A percentile compares a stretch with the other conserved stretches of the same genome.
phyloP scores from a whole-genome alignment of 2,329 filamentous ascomycete genomes.

The Macrophomina tecta region DNA sequence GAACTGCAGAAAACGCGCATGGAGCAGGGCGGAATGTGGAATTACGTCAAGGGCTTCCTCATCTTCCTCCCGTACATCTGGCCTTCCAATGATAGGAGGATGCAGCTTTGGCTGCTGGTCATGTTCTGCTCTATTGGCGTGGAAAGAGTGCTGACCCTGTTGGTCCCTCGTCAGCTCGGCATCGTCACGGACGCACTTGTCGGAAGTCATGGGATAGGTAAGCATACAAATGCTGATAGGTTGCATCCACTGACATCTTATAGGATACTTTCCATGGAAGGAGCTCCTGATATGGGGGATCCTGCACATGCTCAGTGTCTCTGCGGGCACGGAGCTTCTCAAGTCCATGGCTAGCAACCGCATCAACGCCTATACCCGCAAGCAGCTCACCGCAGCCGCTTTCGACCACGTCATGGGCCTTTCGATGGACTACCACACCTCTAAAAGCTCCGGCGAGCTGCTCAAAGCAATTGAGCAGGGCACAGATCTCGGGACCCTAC shows the following conservation, averaged over 20 bases:
- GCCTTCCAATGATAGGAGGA: conserved; percentile 66
- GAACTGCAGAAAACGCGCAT: conserved; percentile 60
- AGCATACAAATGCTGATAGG: not conserved
- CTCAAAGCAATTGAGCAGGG: conserved; percentile 70
- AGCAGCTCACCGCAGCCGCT: conserved; percentile 64
- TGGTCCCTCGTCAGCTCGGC: conserved; percentile 77
- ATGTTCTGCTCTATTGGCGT: conserved; percentile 69
- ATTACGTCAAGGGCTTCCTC: conserved; percentile 72
- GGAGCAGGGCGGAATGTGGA: conserved; percentile 73
- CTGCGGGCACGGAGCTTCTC: not conserved
- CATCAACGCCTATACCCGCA: conserved; percentile 53
- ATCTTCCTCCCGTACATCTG: conserved; percentile 77
- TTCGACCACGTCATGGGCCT: conserved; percentile 72
- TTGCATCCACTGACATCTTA: not conserved
- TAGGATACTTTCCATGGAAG: conserved; percentile 15
- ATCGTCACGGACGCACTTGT: conserved; percentile 70
- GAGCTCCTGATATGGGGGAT: conserved; percentile 6
- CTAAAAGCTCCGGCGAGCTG: conserved; percentile 68
- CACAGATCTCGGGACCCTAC: conserved; percentile 62
- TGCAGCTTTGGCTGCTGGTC: conserved; percentile 69
- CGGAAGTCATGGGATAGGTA: not conserved
- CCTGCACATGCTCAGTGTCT: not conserved
- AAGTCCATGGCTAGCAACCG: conserved; percentile 1
- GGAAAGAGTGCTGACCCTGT: conserved; percentile 71
- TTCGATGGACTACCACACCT: conserved; percentile 74